Conservation (phyloP, 495 filamentous ascomycete genomes). For the Achaetomiella virescens region DNA sequence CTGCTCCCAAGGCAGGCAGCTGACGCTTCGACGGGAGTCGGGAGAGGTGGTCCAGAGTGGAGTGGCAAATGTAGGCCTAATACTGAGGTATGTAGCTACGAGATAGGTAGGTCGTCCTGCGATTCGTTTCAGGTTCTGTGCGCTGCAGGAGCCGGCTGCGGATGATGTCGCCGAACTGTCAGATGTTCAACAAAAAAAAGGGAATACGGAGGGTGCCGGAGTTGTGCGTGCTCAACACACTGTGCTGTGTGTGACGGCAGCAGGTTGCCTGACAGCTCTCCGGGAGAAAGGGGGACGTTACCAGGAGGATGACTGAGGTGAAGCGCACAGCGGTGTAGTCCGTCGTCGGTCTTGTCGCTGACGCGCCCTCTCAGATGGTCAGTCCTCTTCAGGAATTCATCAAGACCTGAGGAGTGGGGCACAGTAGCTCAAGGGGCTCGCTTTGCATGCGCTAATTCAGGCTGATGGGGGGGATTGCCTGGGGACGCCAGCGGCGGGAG, state of each 20-base stretch:
- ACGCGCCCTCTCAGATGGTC: not conserved
- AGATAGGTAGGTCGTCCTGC: not conserved
- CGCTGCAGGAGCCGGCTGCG: slow-evolving; percentile 5
- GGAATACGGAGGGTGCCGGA: slow-evolving; percentile 17
- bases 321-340: not conserved
- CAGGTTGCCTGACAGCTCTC: not conserved
- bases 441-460: slow-evolving; percentile 23
- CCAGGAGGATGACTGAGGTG: not conserved
- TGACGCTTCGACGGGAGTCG: not conserved
- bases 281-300: not conserved
- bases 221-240: slow-evolving; percentile 10
- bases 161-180: slow-evolving; percentile 1
- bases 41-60: not conserved
- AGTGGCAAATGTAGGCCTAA: not conserved
- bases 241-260: slow-evolving; percentile 11
- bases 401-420: slow-evolving; percentile 2
- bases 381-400: slow-evolving; percentile 5
- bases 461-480: slow-evolving; percentile 16
- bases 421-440: slow-evolving; percentile 6
- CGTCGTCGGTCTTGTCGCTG: not conserved
- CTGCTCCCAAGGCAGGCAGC: not conserved
- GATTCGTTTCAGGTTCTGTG: not conserved
- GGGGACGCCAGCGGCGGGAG: not conserved
- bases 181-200: slow-evolving; percentile 5
- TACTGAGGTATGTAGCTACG: too few relatives aligned